Percentiles rank a stretch among this genome's conserved stretches.
Evolutionary conservation across 306 rosid genomes (phyloP).

Genomic region (Sicyos baderoa): DNA sequence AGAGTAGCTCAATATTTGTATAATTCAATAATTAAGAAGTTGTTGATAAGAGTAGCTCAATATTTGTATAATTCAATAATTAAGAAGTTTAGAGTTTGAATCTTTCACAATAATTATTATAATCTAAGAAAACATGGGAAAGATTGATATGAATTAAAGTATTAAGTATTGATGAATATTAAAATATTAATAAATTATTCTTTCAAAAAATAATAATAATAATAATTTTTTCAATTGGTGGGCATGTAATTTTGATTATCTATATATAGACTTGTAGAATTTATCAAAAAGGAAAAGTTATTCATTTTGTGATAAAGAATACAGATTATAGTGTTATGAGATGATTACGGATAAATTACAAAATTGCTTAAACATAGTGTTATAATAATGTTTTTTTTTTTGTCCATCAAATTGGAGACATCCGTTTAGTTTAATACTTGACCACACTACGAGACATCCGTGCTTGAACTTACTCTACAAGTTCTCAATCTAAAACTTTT

Average conservation of each 20-base stretch:
- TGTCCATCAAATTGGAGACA: too few species aligned
- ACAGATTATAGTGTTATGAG: background rate
- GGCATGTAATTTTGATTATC: background rate
- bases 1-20: too few species aligned
- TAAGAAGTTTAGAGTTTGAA: too few species aligned
- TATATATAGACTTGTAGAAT: background rate
- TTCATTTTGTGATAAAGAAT: background rate
- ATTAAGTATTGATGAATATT: background rate
- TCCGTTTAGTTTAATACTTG: too few species aligned
- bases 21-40: too few species aligned
- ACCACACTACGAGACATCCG: too few species aligned
- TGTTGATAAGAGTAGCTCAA: too few species aligned
- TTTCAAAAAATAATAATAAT: background rate
- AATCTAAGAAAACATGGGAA: too few species aligned
- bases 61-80: too few species aligned
- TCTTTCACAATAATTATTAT: too few species aligned
- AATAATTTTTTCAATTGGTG: background rate
- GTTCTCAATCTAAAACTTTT: too few species aligned
- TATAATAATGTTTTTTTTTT: background rate
- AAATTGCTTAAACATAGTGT: background rate
- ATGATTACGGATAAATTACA: background rate
- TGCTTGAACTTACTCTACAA: too few species aligned
- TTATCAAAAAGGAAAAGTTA: background rate
- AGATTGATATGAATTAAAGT: background rate
- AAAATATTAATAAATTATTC: background rate